Percentiles rank a stretch among this genome's conserved stretches.
Conservation (phyloP, 2,329 filamentous ascomycete genomes). For the Talaromyces amestolkiae region DNA sequence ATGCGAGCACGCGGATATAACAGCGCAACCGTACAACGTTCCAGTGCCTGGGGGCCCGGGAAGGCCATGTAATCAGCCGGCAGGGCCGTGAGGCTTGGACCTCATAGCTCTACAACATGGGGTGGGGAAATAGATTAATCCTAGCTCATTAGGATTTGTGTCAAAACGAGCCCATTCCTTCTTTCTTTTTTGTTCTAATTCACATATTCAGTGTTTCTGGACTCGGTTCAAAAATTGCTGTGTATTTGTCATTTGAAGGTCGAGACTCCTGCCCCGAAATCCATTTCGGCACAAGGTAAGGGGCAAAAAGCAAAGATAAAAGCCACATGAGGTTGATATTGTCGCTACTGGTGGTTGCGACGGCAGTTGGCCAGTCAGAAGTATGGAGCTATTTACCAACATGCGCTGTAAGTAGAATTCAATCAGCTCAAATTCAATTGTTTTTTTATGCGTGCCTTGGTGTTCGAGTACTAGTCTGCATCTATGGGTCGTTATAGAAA, state of each 20-base stretch:
- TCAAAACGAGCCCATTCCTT: background rate
- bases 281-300: background rate
- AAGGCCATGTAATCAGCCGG: background rate
- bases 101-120: background rate
- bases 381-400: conserved; percentile 11
- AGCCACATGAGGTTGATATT: background rate
- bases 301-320: background rate
- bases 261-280: background rate
- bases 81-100: background rate
- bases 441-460: background rate
- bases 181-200: background rate
- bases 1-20: background rate
- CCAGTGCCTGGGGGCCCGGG: background rate
- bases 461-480: background rate
- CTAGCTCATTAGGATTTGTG: background rate
- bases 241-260: no score
- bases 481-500: background rate
- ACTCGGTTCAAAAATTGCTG: background rate
- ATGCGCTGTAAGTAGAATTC: conserved; percentile 10
- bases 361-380: background rate
- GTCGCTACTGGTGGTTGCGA: background rate
- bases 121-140: background rate
- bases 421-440: background rate
- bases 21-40: background rate
- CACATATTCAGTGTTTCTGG: background rate